A percentile compares a stretch with the other conserved stretches of the same genome.
Conservation (phyloP, 495 filamentous ascomycete species). For the Letharia lupina region DNA sequence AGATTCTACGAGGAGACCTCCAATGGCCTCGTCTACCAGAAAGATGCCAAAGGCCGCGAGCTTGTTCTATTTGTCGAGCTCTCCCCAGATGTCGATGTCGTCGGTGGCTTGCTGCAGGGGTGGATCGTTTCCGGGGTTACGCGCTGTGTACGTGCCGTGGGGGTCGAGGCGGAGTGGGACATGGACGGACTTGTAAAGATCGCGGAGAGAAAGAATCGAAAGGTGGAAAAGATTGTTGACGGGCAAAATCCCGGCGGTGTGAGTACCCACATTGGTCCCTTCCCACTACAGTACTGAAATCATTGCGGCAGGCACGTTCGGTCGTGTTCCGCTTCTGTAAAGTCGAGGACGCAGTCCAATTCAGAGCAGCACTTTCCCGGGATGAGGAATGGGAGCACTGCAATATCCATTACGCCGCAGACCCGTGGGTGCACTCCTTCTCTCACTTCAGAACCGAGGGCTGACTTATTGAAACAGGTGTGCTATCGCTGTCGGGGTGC, state of each 20-base stretch:
- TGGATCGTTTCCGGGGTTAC: slow-evolving; percentile 32
- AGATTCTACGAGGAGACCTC: slow-evolving; percentile 36
- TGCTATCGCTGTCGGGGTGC: slow-evolving; percentile 31
- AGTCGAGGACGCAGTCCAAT: slow-evolving; percentile 36
- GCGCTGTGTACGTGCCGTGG: slow-evolving; percentile 36
- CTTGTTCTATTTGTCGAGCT: slow-evolving; percentile 32
- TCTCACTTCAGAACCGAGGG: neutral
- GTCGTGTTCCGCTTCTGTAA: slow-evolving; percentile 38
- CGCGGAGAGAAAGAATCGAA: slow-evolving; percentile 29
- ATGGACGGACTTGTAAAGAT: slow-evolving; percentile 29
- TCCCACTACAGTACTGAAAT: neutral
- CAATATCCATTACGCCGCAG: slow-evolving; percentile 34
- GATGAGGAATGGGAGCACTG: slow-evolving; percentile 38
- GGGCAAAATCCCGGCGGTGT: slow-evolving; percentile 30
- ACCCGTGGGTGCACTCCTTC: slow-evolving; percentile 35
- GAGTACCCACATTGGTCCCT: slow-evolving; percentile 18
- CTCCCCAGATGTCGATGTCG: slow-evolving; percentile 31
- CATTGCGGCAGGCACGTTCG: slow-evolving; percentile 18
- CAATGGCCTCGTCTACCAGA: slow-evolving; percentile 37
- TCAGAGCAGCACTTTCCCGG: slow-evolving; percentile 31
- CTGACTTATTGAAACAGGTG: slow-evolving; percentile 26
- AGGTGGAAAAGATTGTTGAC: slow-evolving; percentile 35
- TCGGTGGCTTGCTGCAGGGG: slow-evolving; percentile 32
- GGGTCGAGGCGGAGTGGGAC: slow-evolving; percentile 31
- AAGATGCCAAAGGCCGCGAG: slow-evolving; percentile 20